Percentiles rank a stretch among this genome's conserved stretches.
phyloP scores from a whole-genome alignment of 805 yeast species.

The Ogataea henricii region DNA sequence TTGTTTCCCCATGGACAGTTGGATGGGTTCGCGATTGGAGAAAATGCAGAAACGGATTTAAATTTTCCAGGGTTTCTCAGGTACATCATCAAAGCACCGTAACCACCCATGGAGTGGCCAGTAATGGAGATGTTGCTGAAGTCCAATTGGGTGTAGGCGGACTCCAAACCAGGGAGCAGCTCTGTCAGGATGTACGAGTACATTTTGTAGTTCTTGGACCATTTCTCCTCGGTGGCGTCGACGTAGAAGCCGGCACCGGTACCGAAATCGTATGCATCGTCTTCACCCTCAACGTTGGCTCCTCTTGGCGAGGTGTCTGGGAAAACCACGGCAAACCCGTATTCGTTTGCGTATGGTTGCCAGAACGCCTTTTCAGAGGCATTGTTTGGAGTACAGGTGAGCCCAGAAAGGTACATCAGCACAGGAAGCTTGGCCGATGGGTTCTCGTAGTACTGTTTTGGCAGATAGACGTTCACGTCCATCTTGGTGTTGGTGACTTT shows the following conservation, averaged over 20 bases:
- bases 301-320: constrained; percentile 99
- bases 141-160: constrained; percentile 52
- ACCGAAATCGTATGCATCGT: constrained; percentile 80
- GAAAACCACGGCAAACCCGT: constrained; percentile 84
- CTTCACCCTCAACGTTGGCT: constrained; percentile 70
- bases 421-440: constrained; percentile 60
- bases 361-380: constrained; percentile 92
- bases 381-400: constrained; percentile 91
- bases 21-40: constrained; percentile 85
- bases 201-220: constrained; percentile 78
- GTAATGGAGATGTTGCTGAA: constrained; percentile 68
- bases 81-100: constrained; percentile 76
- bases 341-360: constrained; percentile 75
- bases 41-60: constrained; percentile 82
- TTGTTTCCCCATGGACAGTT: constrained; percentile 86
- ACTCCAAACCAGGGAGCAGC: constrained; percentile 54
- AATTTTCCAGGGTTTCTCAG: constrained; percentile 71
- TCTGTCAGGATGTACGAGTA: constrained; percentile 79
- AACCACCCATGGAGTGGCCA: constrained; percentile 99
- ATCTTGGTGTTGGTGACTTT: constrained; percentile 63
- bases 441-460: constrained; percentile 47
- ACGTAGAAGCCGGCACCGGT: constrained; percentile 94
- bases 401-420: constrained; percentile 78
- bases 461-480: constrained; percentile 85
- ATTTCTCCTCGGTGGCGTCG: constrained; percentile 76